Base-by-base conservation (phyloP, 768 basidiomycete species). In the Pleurotus tuoliensis region DNA sequence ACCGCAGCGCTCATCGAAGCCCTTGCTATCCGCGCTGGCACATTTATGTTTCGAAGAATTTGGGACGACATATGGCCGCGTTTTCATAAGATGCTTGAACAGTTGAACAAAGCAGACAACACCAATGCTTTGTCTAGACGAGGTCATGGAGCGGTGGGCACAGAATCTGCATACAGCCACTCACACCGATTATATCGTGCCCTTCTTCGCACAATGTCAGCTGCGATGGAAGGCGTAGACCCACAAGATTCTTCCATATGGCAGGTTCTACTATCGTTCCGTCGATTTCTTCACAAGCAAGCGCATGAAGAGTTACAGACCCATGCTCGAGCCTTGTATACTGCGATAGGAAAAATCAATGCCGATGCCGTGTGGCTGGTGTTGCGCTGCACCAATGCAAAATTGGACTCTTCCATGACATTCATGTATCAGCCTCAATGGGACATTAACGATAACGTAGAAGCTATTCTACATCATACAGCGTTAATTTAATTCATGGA, bases 61-160 rank as follows among this genome's bases (percentile, higher is more conserved):
- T 89, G 94, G 83, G 92, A 97, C 61, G 91, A 98, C 60, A 81
- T 94, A 16, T 98, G 96, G 95, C 96, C 96, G 1, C 82, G 80
- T 41, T 91, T 96, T 66, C 75, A 72, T 39, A 64, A 60, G 7
- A 76, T 97, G 56, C 71, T 98, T 39, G 69, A 67, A 2, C 75
- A 72, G 16, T 77, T 94, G 18, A 82, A 86, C 55, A 69, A 68
- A n/a, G 83, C 78, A 7, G 92, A 96, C 61, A 66, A 76, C 40
- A 71, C 74, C 15, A 92, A 72, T 50, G 92, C 94, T 0, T 73
- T 96, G 40, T 72, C 83, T 24, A 78, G 83, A 44, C 76, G 86
- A 3, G 80, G 77, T 9, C 61, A 59, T 5, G 77, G 75, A 11
- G 74, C 70, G 2, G 75, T 86, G 12, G 83, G 86, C 7, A 82